Conservation (phyloP, 495 filamentous ascomycete genomes). For the Neurospora sp. region DNA sequence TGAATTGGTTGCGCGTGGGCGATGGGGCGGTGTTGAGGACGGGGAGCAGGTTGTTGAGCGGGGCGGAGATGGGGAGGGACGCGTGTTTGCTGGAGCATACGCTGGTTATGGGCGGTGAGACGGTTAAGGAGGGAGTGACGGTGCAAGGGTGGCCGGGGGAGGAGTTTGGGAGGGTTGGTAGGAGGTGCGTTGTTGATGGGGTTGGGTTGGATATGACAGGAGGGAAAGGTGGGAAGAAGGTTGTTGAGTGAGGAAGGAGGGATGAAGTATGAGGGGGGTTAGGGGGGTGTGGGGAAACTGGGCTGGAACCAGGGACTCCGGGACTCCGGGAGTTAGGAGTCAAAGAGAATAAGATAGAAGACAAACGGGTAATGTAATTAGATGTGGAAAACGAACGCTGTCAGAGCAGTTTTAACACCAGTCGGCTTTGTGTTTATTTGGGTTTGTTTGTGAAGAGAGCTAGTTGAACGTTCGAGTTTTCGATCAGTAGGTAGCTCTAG, state of each 20-base stretch:
- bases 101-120: conserved; percentile 35
- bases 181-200: not conserved
- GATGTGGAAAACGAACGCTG: not conserved
- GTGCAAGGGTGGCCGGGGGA: conserved; percentile 42
- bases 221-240: not conserved
- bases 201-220: not conserved
- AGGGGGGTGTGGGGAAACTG: not conserved
- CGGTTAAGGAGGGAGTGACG: conserved; percentile 28
- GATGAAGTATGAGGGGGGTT: rapidly evolving
- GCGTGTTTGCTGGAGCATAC: conserved; percentile 38
- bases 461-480: no score
- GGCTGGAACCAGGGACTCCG: not conserved
- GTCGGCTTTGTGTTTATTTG: not conserved
- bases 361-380: not conserved
- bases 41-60: conserved; percentile 31
- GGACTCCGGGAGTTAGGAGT: not conserved
- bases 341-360: not conserved
- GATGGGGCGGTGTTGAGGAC: conserved; percentile 33
- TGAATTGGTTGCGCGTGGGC: conserved; percentile 31
- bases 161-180: not conserved
- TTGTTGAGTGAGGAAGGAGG: not conserved
- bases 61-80: conserved; percentile 33
- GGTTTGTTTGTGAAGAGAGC: not conserved
- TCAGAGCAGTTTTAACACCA: not conserved
- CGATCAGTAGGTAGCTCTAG: no score